These are phyloP conservation scores for Chrysoporthe austroafricana DNA, from an alignment of 2,329 filamentous ascomycete genomes.

Conservation along the genomic window DNA sequence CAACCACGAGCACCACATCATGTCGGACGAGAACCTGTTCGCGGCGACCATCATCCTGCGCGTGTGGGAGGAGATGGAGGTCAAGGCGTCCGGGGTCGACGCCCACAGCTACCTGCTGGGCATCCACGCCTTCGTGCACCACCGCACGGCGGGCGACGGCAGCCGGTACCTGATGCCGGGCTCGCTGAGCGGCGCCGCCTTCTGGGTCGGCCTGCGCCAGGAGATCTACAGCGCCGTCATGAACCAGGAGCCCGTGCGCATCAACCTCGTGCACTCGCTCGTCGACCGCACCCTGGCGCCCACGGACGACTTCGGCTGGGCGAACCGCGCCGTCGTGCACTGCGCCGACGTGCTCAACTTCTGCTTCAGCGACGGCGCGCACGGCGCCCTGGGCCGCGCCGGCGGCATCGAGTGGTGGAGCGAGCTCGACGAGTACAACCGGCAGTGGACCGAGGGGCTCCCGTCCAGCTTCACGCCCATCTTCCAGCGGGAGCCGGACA, in stretches of 20 bases:
- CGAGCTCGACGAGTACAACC: slow-evolving; percentile 49
- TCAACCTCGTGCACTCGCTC: slow-evolving; percentile 54
- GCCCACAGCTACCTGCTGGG: slow-evolving; percentile 52
- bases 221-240: slow-evolving; percentile 62
- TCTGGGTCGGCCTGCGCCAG: slow-evolving; percentile 61
- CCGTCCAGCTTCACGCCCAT: slow-evolving; percentile 60
- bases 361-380: slow-evolving; percentile 54
- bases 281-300: slow-evolving; percentile 54
- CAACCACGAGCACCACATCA: slow-evolving; percentile 41
- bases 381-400: slow-evolving; percentile 28
- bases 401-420: slow-evolving; percentile 44
- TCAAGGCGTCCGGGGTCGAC: slow-evolving; percentile 48
- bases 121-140: slow-evolving; percentile 52
- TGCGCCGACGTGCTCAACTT: slow-evolving; percentile 67
- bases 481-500: slow-evolving; percentile 45
- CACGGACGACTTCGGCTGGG: slow-evolving; percentile 59
- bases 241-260: slow-evolving; percentile 49
- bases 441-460: slow-evolving; percentile 50
- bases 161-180: slow-evolving; percentile 45
- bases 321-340: slow-evolving; percentile 64
- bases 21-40: slow-evolving; percentile 54
- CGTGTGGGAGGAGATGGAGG: slow-evolving; percentile 59
- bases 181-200: slow-evolving; percentile 55
- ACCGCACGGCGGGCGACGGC: slow-evolving; percentile 33
- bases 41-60: slow-evolving; percentile 61